A percentile compares a stretch with the other conserved stretches of the same genome.
phyloP scores from a whole-genome alignment of 176 grass and related monocot genomes.

The Urochloa ruziziensis region DNA sequence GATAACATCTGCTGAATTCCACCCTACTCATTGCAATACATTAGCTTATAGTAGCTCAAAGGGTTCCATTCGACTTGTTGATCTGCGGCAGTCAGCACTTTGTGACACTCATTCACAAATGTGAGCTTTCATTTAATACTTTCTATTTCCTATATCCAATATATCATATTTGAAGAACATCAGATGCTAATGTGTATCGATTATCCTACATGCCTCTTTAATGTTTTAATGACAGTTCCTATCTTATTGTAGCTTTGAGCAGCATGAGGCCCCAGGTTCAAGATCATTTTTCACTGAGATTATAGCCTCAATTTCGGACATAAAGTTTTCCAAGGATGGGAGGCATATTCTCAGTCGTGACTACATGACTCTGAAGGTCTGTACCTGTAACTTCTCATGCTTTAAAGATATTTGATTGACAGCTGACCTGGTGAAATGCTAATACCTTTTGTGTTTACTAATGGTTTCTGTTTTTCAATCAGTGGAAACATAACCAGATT shows the following conservation, averaged over 20 bases:
- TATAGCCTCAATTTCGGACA: conserved; percentile 97
- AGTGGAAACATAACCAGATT: neutral
- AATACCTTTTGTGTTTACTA: neutral
- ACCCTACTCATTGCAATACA: conserved; percentile 82
- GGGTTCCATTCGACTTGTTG: conserved; percentile 86
- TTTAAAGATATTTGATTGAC: conserved; percentile 13
- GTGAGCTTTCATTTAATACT: conserved; percentile 53
- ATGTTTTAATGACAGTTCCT: conserved; percentile 29
- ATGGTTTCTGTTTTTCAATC: neutral
- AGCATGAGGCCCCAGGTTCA: conserved; percentile 73
- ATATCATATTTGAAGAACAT: conserved; percentile 17
- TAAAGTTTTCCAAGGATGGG: conserved; percentile 90
- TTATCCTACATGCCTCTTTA: conserved; percentile 4
- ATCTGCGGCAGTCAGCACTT: conserved; percentile 87
- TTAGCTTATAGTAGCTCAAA: conserved; percentile 95
- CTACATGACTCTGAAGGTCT: conserved; percentile 97
- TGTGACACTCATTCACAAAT: conserved; percentile 81
- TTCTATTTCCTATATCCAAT: conserved; percentile 32
- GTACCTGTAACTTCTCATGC: conserved; percentile 7
- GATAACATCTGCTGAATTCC: conserved; percentile 93
- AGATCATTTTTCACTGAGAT: conserved; percentile 99
- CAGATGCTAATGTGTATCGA: conserved; percentile 17
- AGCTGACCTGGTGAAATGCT: neutral
- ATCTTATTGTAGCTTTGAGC: conserved; percentile 73
- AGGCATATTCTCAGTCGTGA: conserved; percentile 95